phyloP scores from a whole-genome alignment of 108 stramenopile species.

The Skeletonema tropicum region DNA sequence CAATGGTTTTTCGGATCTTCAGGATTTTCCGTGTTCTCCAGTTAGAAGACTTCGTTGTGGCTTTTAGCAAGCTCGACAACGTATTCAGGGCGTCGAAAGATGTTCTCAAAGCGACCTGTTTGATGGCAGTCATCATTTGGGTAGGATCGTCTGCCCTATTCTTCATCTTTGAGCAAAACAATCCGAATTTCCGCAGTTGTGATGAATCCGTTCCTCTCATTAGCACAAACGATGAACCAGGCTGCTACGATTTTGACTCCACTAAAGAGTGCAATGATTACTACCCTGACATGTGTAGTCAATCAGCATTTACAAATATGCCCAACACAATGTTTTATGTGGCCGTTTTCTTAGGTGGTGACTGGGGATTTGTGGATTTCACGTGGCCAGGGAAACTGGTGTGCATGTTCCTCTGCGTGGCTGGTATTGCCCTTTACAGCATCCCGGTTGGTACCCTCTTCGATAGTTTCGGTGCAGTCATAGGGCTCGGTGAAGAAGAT shows the following conservation, averaged over 20 bases:
- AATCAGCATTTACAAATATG: constrained; percentile 83
- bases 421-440: constrained; percentile 88
- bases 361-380: constrained; percentile 94
- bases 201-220: constrained; percentile 69
- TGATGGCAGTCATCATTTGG: constrained; percentile 93
- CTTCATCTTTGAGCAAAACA: constrained; percentile 87
- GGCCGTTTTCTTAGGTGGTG: constrained; percentile 90
- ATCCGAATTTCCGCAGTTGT: constrained; percentile 80
- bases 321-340: constrained; percentile 88
- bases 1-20: constrained; percentile 83
- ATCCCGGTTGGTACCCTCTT: constrained; percentile 91
- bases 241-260: constrained; percentile 78
- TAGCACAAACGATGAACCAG: constrained; percentile 37
- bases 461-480: constrained; percentile 86
- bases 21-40: constrained; percentile 91
- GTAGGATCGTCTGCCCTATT: constrained; percentile 88
- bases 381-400: constrained; percentile 88
- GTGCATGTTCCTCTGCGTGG: constrained; percentile 80
- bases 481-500: constrained; percentile 79
- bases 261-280: constrained; percentile 66
- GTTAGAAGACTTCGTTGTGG: constrained; percentile 87
- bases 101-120: constrained; percentile 87
- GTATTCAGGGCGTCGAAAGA: constrained; percentile 86
- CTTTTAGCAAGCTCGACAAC: constrained; percentile 93
- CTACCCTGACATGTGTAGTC: constrained; percentile 80